Evolutionary conservation across 2,329 filamentous ascomycete species (phyloP), one percentile per base, ranked within the genome.

Genomic region (Penicillium frequentans): DNA sequence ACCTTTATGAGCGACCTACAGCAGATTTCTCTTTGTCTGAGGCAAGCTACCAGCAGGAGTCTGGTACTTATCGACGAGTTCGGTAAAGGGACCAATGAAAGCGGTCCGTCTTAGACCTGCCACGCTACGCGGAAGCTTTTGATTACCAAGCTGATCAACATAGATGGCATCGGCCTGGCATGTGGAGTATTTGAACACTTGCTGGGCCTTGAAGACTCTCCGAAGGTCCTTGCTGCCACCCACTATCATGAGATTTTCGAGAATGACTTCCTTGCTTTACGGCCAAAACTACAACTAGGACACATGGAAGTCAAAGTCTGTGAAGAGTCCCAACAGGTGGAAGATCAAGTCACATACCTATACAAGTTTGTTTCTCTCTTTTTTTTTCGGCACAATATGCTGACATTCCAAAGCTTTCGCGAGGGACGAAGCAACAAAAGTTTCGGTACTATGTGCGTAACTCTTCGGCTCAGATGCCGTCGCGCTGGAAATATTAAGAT

Each of bases 41-140:
- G 84, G 56, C 83, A 91, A 52, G 86, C 89, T 4, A 96, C 92
- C 0, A 79, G 83, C 13, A 84, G 86, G 48, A 97, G 90, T 68
- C 79, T 99, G 6, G 73, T 99, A 1, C 80, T 99, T n/a, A 86
- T 98, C 45, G 95, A 99, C 66, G 95, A 99, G 68, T 98, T 99
- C 66, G 86, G 87, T 1, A 89, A 89, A 71, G 87, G 86, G 2
- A 89, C 86, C 0, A 84, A 86, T 57, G 81, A 83, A 13, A 80
- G 79, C 57, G 80, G 80, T 80, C 45, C 37, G 65, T 64, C 1
- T 27, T 33, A 24, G 13, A 6, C 3, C 24, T 44, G 19, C 9
- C 39, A 55, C 27, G 39, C 61, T 24, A 24, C n/a, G 5, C 31
- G 14, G 8, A 23, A 21, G 10, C 11, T 37, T 19, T 26, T 39